phyloP scores from a whole-genome alignment of 2,329 filamentous ascomycete genomes.

The Alternaria burnsii region DNA sequence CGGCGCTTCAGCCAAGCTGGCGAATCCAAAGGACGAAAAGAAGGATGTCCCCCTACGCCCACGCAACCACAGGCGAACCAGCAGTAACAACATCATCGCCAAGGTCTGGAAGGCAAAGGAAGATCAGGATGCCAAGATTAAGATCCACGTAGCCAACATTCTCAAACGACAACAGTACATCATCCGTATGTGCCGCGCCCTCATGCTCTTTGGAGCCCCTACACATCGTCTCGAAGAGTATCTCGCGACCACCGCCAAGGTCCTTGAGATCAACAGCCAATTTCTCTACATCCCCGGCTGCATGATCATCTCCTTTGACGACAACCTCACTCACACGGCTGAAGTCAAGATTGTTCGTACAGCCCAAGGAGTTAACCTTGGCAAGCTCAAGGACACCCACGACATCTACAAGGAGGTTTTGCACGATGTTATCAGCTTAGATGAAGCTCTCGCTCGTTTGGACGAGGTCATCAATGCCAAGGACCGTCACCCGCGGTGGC shows the following conservation, averaged over 20 bases:
- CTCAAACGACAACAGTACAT: conserved; percentile 83
- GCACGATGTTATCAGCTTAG: conserved; percentile 74
- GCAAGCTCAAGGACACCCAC: conserved; percentile 76
- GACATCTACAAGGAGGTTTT: conserved; percentile 82
- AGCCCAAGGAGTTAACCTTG: conserved; percentile 74
- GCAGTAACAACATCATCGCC: conserved; percentile 34
- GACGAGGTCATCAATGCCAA: conserved; percentile 68
- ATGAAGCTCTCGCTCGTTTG: conserved; percentile 71
- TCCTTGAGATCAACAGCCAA: conserved; percentile 85
- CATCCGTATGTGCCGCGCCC: conserved; percentile 80
- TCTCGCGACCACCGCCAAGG: conserved; percentile 83
- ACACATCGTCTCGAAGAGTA: conserved; percentile 92
- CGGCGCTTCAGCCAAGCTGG: conserved; percentile 39
- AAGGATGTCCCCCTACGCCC: conserved; percentile 24
- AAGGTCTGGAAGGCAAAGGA: conserved; percentile 42
- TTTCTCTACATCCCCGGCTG: conserved; percentile 89
- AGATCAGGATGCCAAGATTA: conserved; percentile 64
- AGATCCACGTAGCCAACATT: conserved; percentile 70
- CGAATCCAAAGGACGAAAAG: conserved; percentile 39
- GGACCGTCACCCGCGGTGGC: conserved; percentile 60
- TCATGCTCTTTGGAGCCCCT: conserved; percentile 90
- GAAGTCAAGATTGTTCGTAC: conserved; percentile 79
- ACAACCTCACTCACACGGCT: conserved; percentile 69
- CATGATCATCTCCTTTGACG: conserved; percentile 91
- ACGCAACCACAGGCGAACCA: conserved; percentile 30